These are phyloP conservation scores for Leccinum glutinopallens DNA, from an alignment of 1,284 basidiomycete species.

Conservation along the genomic window DNA sequence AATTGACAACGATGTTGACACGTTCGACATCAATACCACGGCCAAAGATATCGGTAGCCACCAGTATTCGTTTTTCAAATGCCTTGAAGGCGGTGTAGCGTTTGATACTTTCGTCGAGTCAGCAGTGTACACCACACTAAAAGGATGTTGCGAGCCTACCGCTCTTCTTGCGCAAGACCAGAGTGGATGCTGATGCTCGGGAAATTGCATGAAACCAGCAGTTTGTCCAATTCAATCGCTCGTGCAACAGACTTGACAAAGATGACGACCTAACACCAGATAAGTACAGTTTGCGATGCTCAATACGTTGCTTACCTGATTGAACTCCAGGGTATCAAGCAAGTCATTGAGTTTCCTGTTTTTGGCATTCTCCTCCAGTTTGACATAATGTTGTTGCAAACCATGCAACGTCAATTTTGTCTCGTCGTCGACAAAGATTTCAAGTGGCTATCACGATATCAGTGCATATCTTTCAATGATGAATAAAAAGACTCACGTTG, in stretches of 20 bases:
- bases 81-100: slow-evolving; percentile 99
- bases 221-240: slow-evolving; percentile 95
- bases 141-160: slow-evolving; percentile 53
- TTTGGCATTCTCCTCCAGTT: slow-evolving; percentile 93
- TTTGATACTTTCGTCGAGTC: slow-evolving; percentile 63
- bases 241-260: slow-evolving; percentile 98
- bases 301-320: slow-evolving; percentile 66
- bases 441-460: slow-evolving; percentile 74
- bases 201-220: slow-evolving; percentile 98
- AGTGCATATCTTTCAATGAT: background rate
- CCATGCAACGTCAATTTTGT: slow-evolving; percentile 99
- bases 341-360: slow-evolving; percentile 98
- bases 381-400: slow-evolving; percentile 98
- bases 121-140: slow-evolving; percentile 4
- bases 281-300: slow-evolving; percentile 8
- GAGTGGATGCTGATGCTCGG: slow-evolving; percentile 98
- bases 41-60: slow-evolving; percentile 96
- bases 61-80: slow-evolving; percentile 99
- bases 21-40: slow-evolving; percentile 98
- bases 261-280: slow-evolving; percentile 82
- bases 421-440: slow-evolving; percentile 99
- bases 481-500: slow-evolving; percentile 65
- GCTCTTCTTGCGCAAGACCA: slow-evolving; percentile 91
- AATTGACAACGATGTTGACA: slow-evolving; percentile 96
- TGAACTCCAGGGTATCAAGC: slow-evolving; percentile 97